Conservation (phyloP, 192 early-diverging fungal species). For the Geosiphon pyriformis region DNA sequence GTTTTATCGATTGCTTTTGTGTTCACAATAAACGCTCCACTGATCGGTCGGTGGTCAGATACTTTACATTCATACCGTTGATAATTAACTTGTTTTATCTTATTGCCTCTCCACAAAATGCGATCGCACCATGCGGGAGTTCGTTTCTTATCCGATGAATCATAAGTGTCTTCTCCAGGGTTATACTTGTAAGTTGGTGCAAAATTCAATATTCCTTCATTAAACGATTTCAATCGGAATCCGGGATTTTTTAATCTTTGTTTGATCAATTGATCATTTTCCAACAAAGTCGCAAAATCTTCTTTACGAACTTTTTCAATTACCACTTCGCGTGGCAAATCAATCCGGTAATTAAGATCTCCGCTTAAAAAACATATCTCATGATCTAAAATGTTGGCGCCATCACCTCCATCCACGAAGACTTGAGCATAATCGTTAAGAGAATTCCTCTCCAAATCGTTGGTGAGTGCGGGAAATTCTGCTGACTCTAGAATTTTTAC, state of each 20-base stretch:
- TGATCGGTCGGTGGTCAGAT: constrained; percentile 85
- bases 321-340: constrained; percentile 62
- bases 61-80: constrained; percentile 61
- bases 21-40: constrained; percentile 56
- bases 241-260: constrained; percentile 50
- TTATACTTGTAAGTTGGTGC: constrained; percentile 98
- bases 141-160: constrained; percentile 89
- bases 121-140: constrained; percentile 97
- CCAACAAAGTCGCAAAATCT: constrained; percentile 54
- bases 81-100: constrained; percentile 50
- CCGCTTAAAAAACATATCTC: constrained; percentile 73
- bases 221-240: constrained; percentile 73
- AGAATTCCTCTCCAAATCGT: too few species aligned
- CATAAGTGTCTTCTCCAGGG: constrained; percentile 75
- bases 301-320: constrained; percentile 47
- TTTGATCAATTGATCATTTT: constrained; percentile 58
- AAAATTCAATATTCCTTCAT: constrained; percentile 75
- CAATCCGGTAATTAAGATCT: constrained; percentile 95
- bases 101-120: constrained; percentile 57
- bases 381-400: constrained; percentile 75
- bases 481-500: constrained; percentile 56
- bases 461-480: constrained; percentile 24
- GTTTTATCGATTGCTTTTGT: constrained; percentile 57
- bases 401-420: constrained; percentile 82
- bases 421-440: constrained; percentile 36